Evolutionary conservation across 768 basidiomycete genomes (phyloP), one percentile per base, ranked within the genome.

Genomic region (Suillus plorans): DNA sequence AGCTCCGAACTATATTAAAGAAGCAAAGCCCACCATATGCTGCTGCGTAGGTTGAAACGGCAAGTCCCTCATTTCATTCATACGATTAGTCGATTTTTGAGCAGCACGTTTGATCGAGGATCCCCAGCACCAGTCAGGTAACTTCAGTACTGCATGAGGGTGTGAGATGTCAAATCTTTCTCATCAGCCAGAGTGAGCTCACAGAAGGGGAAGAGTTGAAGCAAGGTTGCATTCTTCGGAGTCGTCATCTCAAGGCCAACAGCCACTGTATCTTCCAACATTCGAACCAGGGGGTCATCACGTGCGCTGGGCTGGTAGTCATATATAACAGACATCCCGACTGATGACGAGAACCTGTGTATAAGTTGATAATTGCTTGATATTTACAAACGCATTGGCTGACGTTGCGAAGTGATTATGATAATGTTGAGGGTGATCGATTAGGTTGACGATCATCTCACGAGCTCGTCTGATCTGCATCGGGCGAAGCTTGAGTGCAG

Each of bases 51-150:
- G 70, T 4, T 69, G 61, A 53, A 71, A 75, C 4, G 77, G 74
- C 37, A 13, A 60, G 34, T 70, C 69, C 66, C 44, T 66, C 63
- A 47, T 45, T 31, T 4, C 50, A 5, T 41, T 50, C 28, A 57
- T 50, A 56, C 22, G 28, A 13, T 50, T 20, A 10, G 18, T 34
- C 1, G 64, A 69, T 1, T 28, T 36, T 31, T 7, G 62, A 18
- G 79, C 80, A 22, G 73, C 69, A 41, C 70, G 70, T 68, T 79
- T 78, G 67, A 80, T 74, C 9, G 64, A 64, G 8, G 79, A 78
- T 3, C 79, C 78, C 9, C 82, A 81, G 58, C 80, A 66, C 80
- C 81, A 82, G n/a, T 70, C 75, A 68, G 66, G 65, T 9, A 65
- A 12, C 47, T 47, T 16, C 13, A 47, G 47, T 36, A 71, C 70